Base-by-base conservation (phyloP, 345 rosid species). In the Eucalyptus shirleyi region DNA sequence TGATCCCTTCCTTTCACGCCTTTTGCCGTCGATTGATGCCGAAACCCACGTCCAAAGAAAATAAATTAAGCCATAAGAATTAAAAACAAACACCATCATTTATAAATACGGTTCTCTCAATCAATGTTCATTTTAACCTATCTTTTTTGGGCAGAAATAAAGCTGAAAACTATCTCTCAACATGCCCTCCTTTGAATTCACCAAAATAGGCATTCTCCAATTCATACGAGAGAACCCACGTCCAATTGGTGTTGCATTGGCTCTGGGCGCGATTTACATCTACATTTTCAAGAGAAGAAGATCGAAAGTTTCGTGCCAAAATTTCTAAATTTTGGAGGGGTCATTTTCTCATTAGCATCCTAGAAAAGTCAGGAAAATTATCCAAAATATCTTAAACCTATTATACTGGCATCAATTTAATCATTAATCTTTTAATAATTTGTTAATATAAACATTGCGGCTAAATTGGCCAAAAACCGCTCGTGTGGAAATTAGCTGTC, bases 401-500 rank as follows among this genome's bases (percentile, higher is more conserved):
- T 28, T 28, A 30, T 28, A 3, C 4, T 0, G 1, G 4, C 15
- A 5, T 28, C 67, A 60, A 60, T 60, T 60, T 60, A 28, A 24
- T 56, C 12, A 23, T 56, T 2, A 56, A 56, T 9, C 28, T 21
- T 56, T 56, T 56, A 56, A 23, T 24, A 5, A 56, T 56, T 56
- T 56, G 30, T 24, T 1, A 56, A 56, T 56, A 24, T 55, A 56
- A 2, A 2, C 60, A 56, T 56, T 56, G 26, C 1, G 0, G 62
- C 12, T 56, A 56, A 56, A 23, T 56, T 56, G 62, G 12, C 28
- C 0, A 0, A 56, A 56, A 23, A 56, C 2, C 5, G 1, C 28
- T 56, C 60, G 0, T 1, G 1, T 56, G 60, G 60, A 9, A 23
- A 24, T 12, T 21, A 9, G 30, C 62, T 0, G 0, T 56, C 62